Percentiles rank a stretch among this genome's conserved stretches.
phyloP scores from a whole-genome alignment of 805 yeast species.

The Metschnikowia lachancei region DNA sequence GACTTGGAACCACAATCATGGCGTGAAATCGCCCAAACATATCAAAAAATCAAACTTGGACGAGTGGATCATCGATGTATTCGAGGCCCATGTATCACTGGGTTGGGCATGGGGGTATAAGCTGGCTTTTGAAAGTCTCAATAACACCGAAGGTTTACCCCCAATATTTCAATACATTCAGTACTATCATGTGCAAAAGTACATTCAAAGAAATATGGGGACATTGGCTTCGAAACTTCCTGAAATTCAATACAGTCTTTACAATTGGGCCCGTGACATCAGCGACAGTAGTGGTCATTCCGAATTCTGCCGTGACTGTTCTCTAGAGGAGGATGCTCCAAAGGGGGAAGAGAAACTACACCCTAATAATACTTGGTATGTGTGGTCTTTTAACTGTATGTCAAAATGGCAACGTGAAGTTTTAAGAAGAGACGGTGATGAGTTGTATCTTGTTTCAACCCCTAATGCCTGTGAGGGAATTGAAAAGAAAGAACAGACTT shows the following conservation, averaged over 20 bases:
- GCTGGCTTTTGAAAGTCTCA: background rate
- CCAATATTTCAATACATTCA: too few species aligned
- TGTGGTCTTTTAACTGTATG: background rate
- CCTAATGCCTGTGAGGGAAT: background rate
- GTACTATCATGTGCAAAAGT: too few species aligned
- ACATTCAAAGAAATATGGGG: too few species aligned
- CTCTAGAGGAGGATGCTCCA: background rate
- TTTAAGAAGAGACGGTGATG: background rate
- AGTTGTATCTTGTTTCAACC: background rate
- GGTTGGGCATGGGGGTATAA: background rate
- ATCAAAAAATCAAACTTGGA: background rate
- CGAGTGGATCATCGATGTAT: background rate
- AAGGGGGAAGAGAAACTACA: background rate
- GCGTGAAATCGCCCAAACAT: background rate
- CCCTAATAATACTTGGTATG: background rate
- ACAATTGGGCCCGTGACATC: too few species aligned
- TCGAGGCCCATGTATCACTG: background rate
- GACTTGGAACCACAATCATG: background rate
- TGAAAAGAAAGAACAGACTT: background rate
- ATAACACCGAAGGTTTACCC: too few species aligned
- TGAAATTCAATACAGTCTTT: too few species aligned
- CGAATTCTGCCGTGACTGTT: background rate
- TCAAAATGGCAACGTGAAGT: constrained; percentile 1
- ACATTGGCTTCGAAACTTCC: too few species aligned
- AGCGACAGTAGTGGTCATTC: too few species aligned